Evolutionary conservation across 129 eudicot genomes (phyloP).

Genomic region (Artemisia argyi): DNA sequence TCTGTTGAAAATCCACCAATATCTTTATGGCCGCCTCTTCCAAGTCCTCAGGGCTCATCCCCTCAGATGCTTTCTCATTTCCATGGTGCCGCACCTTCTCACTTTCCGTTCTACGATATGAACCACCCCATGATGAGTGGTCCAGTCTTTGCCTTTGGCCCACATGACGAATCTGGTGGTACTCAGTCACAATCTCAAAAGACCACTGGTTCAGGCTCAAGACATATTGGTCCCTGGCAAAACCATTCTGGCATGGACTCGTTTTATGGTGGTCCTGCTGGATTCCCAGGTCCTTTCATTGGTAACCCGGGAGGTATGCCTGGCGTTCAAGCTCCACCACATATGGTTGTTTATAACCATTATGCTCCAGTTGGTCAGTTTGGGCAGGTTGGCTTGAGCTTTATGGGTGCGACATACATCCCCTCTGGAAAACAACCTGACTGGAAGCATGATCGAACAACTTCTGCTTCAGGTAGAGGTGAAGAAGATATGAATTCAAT

Average conservation of each 20-base stretch:
- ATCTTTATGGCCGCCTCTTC: constrained; percentile 82
- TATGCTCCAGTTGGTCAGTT: constrained; percentile 93
- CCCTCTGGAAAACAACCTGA: constrained; percentile 94
- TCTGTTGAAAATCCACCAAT: constrained; percentile 92
- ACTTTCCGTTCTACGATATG: constrained; percentile 91
- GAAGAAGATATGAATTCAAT: constrained; percentile 56
- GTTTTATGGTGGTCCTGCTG: constrained; percentile 81
- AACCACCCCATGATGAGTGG: constrained; percentile 86
- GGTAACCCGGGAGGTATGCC: constrained; percentile 80
- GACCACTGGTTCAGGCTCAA: constrained; percentile 51
- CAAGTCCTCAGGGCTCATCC: constrained; percentile 84
- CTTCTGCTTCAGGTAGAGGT: constrained; percentile 57
- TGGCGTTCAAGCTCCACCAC: constrained; percentile 87
- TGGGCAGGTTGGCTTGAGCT: constrained; percentile 97
- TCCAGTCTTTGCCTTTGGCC: constrained; percentile 77
- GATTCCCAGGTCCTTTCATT: constrained; percentile 80
- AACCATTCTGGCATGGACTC: constrained; percentile 81
- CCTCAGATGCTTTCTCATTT: constrained; percentile 75
- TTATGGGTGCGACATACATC: constrained; percentile 88
- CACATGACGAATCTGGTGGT: constrained; percentile 69
- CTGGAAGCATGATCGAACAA: constrained; percentile 84
- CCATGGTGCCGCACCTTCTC: constrained; percentile 73
- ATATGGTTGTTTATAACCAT: constrained; percentile 95
- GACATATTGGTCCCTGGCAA: constrained; percentile 81
- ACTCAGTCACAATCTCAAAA: constrained; percentile 71